A percentile compares a stretch with the other conserved stretches of the same genome.
Conservation (phyloP, 495 filamentous ascomycete genomes). For the Hypoxylon trugodes region DNA sequence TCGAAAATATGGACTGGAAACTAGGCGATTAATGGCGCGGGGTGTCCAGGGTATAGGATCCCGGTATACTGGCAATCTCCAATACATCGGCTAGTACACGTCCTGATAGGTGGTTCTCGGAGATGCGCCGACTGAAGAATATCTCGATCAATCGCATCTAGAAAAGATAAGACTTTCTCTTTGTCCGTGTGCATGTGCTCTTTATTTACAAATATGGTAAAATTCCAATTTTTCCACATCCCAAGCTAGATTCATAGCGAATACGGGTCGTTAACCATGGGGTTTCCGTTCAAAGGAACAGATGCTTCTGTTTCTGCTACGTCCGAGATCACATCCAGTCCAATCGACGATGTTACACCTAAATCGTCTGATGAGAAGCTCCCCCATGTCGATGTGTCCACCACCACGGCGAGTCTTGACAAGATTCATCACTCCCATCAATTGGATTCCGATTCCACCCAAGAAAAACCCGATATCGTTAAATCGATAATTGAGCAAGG, state of each 20-base stretch:
- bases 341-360: conserved; percentile 8
- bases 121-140: background rate
- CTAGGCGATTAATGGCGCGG: conserved; percentile 7
- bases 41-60: conserved; percentile 10
- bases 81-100: conserved; percentile 6
- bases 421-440: conserved; percentile 43
- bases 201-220: no score
- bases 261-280: conserved; percentile 19
- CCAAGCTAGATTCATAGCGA: background rate
- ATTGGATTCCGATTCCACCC: conserved; percentile 47
- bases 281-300: conserved; percentile 17
- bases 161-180: conserved; percentile 31
- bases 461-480: conserved; percentile 45
- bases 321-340: conserved; percentile 22
- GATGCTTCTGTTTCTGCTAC: conserved; percentile 15
- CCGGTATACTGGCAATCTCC: conserved; percentile 9
- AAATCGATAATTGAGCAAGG: conserved; percentile 51
- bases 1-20: conserved; percentile 16
- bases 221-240: background rate
- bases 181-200: no score
- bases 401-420: conserved; percentile 39
- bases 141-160: background rate
- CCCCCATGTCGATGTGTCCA: conserved; percentile 22
- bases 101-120: conserved; percentile 24
- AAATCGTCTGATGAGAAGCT: conserved; percentile 34